phyloP scores from a whole-genome alignment of 257 asterid genomes.

The Solanum sitiens region DNA sequence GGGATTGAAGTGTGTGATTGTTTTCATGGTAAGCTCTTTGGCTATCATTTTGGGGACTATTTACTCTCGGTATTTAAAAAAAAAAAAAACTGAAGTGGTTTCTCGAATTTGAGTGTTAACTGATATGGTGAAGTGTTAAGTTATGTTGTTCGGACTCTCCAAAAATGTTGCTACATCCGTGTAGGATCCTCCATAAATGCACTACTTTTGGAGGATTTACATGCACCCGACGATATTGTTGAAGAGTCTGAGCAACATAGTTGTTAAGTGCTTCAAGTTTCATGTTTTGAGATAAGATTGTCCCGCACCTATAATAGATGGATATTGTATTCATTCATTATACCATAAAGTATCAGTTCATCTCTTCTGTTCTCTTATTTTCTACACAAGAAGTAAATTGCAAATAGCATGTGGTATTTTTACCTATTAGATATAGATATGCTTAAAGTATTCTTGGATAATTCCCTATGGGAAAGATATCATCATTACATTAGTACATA shows the following conservation, averaged over 20 bases:
- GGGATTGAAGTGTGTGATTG: not conserved
- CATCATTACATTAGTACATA: not conserved
- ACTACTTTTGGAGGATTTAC: not conserved
- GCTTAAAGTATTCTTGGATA: not conserved
- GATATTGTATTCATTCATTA: not conserved
- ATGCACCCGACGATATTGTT: not conserved
- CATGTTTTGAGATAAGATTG: not conserved
- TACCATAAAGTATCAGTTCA: not conserved
- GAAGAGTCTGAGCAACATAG: not conserved
- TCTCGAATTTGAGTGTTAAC: not conserved
- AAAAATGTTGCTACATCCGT: not conserved
- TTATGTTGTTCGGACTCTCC: not conserved
- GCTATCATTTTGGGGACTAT: not conserved
- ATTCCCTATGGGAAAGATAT: not conserved
- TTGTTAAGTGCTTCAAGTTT: not conserved
- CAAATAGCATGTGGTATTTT: not conserved
- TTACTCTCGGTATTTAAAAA: not conserved
- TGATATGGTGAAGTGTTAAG: not conserved
- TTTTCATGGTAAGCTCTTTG: not conserved
- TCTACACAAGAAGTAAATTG: not conserved
- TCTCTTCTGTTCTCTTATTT: not conserved
- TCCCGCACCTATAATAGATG: not conserved
- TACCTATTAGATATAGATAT: not conserved
- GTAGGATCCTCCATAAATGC: not conserved
- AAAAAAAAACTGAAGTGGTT: not conserved